These are phyloP conservation scores for Blastobotrys terrestris DNA, from an alignment of 805 yeast genomes.

Conservation along the genomic window DNA sequence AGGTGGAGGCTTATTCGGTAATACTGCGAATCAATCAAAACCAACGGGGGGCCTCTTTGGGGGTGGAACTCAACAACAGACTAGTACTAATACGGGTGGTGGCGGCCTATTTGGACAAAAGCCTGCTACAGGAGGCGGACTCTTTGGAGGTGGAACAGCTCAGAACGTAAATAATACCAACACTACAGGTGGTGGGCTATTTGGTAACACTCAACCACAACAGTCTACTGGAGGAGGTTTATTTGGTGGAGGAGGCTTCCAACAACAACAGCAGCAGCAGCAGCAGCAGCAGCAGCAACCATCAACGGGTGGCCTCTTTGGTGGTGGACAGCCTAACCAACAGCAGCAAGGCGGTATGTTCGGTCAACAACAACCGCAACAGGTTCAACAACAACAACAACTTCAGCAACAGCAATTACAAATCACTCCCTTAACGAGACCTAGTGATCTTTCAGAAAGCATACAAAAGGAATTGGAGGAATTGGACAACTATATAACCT, in stretches of 20 bases:
- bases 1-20: neutral
- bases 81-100: slow-evolving; percentile 9
- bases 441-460: slow-evolving; percentile 50
- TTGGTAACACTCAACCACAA: slow-evolving; percentile 8
- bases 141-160: slow-evolving; percentile 21
- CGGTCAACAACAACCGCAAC: slow-evolving; percentile 3
- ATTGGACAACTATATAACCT: slow-evolving; percentile 47
- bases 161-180: slow-evolving; percentile 10
- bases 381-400: slow-evolving; percentile 6
- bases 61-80: slow-evolving; percentile 13
- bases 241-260: slow-evolving; percentile 7
- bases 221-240: slow-evolving; percentile 10
- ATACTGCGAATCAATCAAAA: neutral
- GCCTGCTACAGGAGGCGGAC: slow-evolving; percentile 12
- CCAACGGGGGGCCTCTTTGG: slow-evolving; percentile 31
- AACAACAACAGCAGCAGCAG: neutral
- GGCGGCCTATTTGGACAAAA: slow-evolving; percentile 27
- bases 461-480: slow-evolving; percentile 50
- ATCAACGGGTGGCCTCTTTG: neutral
- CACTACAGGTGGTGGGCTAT: slow-evolving; percentile 10
- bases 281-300: neutral
- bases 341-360: neutral
- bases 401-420: slow-evolving; percentile 9
- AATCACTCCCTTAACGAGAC: slow-evolving; percentile 51
- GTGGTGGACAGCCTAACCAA: neutral